Conservation (phyloP, 441 rosid species). For the Theobroma grandiflorum region DNA sequence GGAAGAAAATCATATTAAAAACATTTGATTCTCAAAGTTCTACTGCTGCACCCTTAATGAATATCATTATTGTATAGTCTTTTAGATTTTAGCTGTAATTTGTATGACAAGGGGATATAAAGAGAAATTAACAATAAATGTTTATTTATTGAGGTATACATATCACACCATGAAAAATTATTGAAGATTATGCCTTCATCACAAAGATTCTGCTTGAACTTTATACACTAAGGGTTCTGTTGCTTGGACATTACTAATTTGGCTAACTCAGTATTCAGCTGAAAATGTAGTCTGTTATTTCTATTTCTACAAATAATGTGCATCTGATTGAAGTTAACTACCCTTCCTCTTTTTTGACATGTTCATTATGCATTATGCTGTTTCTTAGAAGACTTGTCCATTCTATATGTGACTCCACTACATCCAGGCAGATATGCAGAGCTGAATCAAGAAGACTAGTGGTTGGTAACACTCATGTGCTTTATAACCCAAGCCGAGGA, state of each 20-base stretch:
- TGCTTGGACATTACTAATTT: background rate
- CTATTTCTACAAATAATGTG: background rate
- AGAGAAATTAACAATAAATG: background rate
- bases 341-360: background rate
- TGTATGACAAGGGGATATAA: background rate
- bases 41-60: background rate
- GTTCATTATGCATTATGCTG: constrained; percentile 19
- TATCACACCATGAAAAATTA: background rate
- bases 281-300: background rate
- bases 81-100: background rate
- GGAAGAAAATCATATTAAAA: background rate
- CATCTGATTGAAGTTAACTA: background rate
- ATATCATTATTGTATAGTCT: background rate
- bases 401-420: constrained; percentile 43
- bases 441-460: constrained; percentile 60
- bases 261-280: background rate
- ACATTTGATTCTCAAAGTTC: background rate
- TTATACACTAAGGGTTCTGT: background rate
- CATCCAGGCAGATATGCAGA: constrained; percentile 54
- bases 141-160: background rate
- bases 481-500: constrained; percentile 68
- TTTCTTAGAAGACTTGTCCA: constrained; percentile 19
- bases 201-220: background rate
- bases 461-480: constrained; percentile 75
- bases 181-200: background rate